Evolutionary conservation across 2,329 filamentous ascomycete species (phyloP), one percentile per base, ranked within the genome.

Genomic region (Aspergillus neotritici): DNA sequence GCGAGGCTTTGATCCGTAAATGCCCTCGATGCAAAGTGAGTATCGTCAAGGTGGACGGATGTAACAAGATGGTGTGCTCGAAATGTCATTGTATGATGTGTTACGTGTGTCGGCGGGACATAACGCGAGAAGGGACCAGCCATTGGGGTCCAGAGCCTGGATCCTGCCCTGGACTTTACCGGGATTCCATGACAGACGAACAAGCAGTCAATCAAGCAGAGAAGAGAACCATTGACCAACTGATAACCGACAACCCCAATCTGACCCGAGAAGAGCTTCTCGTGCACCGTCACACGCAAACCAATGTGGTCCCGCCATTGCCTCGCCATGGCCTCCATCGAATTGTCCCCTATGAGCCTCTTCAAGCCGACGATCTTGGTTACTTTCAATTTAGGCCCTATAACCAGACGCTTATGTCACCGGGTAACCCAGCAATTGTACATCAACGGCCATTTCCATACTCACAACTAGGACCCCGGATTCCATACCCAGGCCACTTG

Each of bases 61-160:
- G 88, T 69, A 94, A 94, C 68, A 90, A 90, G 66, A 87, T 94
- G 78, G 75, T 64, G 0, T 94, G 88, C 62, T 71, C 77, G 0
- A 74, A 75, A n/a, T 82, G 78, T 53, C 47, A 55, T 3, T 73
- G 73, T 34, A 46, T 69, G 6, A 77, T 81, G 63, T 82, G 78
- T 64, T 77, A 73, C 48, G 56, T 66, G 33, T 94, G 88, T 66
- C 82, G 80, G 15, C 72, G 83, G 54, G 65, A 74, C 36, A 69
- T 80, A 15, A 77, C 78, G 1, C 78, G 74, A 44, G 66, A 56
- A 12, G 63, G 76, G 43, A 93, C 94, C 56, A 53, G 70, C 0
- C 88, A 94, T 63, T 94, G 94, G 56, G 75, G 70, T 36, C 76
- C 74, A 10, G 75, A 76, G 1, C 75, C 70, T 44, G 37, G 37